Evolutionary conservation across 306 rosid genomes (phyloP).

Genomic region (Benincasa hispida): DNA sequence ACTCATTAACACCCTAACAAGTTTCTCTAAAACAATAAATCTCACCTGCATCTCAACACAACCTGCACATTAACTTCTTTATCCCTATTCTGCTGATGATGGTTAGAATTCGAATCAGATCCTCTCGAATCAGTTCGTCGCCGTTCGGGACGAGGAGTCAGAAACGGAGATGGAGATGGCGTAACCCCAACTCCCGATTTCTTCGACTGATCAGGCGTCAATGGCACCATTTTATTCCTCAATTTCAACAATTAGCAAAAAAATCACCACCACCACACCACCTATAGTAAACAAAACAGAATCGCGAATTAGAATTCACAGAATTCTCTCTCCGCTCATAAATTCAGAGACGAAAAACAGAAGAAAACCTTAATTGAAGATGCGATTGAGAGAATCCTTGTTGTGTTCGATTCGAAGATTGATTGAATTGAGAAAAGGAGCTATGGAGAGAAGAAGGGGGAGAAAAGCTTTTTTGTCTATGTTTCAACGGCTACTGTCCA

Average conservation of each 20-base stretch:
- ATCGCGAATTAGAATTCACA: background rate
- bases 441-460: background rate
- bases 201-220: constrained; percentile 68
- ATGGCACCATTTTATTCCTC: constrained; percentile 20
- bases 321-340: too few species aligned
- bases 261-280: background rate
- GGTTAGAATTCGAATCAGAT: constrained; percentile 32
- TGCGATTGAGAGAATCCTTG: background rate
- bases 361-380: background rate
- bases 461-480: background rate
- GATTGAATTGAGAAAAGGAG: background rate
- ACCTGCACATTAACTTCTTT: constrained; percentile 75
- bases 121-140: constrained; percentile 55
- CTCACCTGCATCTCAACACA: constrained; percentile 83
- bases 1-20: background rate
- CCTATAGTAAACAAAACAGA: background rate
- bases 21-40: background rate
- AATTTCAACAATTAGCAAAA: background rate
- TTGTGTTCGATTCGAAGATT: background rate
- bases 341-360: background rate
- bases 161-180: constrained; percentile 66
- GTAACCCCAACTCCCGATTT: constrained; percentile 65
- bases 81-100: constrained; percentile 51
- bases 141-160: constrained; percentile 83
- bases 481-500: constrained; percentile 19